Base-by-base conservation (phyloP, 1,284 basidiomycete species). In the Cutaneotrichosporon mucoides region DNA sequence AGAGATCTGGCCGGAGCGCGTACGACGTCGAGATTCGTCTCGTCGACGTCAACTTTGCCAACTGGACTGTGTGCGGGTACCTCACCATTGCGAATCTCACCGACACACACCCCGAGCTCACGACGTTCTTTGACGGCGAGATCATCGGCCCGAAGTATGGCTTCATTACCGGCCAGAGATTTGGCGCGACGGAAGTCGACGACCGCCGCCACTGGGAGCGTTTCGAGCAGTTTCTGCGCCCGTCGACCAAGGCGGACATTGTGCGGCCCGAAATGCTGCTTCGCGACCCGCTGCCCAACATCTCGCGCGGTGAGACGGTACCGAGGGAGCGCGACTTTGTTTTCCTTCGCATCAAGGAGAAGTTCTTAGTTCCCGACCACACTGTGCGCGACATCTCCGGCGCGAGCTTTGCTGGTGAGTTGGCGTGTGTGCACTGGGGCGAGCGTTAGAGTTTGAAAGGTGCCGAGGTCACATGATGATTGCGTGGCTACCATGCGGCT, bases 281-380 rank as follows among this genome's bases (percentile, higher is more conserved):
- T 70, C 81, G 85, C 61, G 88, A 79, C 64, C 72, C 72, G 0
- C 41, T 68, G 36, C 69, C 70, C 2, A 73, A 71, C 60, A 44
- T 65, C 52, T 56, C 60, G 41, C 53, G 47, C 6, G 72, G 68
- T 15, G 67, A 68, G 57, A 66, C 53, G 6, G 62, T 55, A 38
- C 61, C 62, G 49, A 65, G 70, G 50, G 77, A 79, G 62, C 68
- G 77, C 52, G 76, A 77, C 53, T 82, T 79, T 60, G 73, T 82
- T 36, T 98, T 97, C 75, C 92, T 98, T 88, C 83, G 94, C 60
- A 96, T 93, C 89, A 98, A 98, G 79, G 94, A 98, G 79, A 84
- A 88, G 69, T 97, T 97, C 77, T 81, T 98, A 60, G 91, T 97
- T 11, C 94, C 94, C 8, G 90, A 95, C 76, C 91, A 95, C 77